These are phyloP conservation scores for Cornus kousa DNA, from an alignment of 148 eudicot species.

Conservation along the genomic window DNA sequence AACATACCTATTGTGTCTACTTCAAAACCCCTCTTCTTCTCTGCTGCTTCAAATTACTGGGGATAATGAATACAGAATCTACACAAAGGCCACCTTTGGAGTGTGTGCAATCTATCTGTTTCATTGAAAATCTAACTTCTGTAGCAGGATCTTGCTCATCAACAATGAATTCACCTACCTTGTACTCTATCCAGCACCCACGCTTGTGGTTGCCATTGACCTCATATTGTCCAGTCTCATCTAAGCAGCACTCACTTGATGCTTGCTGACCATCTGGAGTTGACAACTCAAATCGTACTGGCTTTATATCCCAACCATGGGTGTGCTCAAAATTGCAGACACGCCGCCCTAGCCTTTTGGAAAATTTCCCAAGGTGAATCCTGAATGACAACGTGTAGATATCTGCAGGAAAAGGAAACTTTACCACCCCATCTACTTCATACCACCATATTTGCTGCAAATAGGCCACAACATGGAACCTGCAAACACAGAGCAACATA, in stretches of 20 bases:
- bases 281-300: constrained; percentile 75
- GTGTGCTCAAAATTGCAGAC: constrained; percentile 79
- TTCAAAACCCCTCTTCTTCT: constrained; percentile 43
- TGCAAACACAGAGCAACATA: constrained; percentile 25
- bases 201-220: constrained; percentile 64
- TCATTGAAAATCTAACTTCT: constrained; percentile 83
- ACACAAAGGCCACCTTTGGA: constrained; percentile 98
- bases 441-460: constrained; percentile 99
- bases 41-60: constrained; percentile 52
- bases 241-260: constrained; percentile 59
- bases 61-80: constrained; percentile 82
- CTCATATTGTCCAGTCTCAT: constrained; percentile 55
- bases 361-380: constrained; percentile 79
- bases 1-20: constrained; percentile 4
- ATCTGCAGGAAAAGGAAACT: constrained; percentile 77
- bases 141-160: constrained; percentile 44
- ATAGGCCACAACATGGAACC: constrained; percentile 82
- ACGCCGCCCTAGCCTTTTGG: constrained; percentile 84
- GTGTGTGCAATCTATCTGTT: constrained; percentile 98
- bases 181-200: constrained; percentile 88
- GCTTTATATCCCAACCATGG: constrained; percentile 94
- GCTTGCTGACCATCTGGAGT: constrained; percentile 87
- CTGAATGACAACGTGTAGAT: constrained; percentile 69
- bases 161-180: constrained; percentile 79
- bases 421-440: constrained; percentile 77